Evolutionary conservation across 768 basidiomycete species (phyloP), one percentile per base, ranked within the genome.

Genomic region (Coprinopsis cinerea): DNA sequence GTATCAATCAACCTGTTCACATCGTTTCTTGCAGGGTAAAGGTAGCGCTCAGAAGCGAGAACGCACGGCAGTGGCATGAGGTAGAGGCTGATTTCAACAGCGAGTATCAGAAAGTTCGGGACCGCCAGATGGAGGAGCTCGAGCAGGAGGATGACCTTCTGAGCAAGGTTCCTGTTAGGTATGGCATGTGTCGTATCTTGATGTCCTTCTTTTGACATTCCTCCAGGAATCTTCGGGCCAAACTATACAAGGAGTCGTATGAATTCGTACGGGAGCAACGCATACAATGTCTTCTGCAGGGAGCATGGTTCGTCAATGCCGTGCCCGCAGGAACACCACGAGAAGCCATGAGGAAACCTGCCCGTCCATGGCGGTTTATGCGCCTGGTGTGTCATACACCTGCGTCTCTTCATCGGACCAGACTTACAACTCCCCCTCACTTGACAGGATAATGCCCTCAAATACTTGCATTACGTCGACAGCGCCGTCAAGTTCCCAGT

Each of bases 221-320:
- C 43, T 48, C n/a, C 58, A 93, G 91, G 48, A 92, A 88, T 62
- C 69, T 96, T 37, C 82, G 90, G 17, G 82, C 82, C 36, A 89
- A 90, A 56, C 72, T 96, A 18, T 88, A 88, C 72, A 90, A 83
- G 59, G 92, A 96, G 62, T 92, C 89, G 13, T 90, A 81, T 55
- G 89, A 92, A 60, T 94, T 93, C 59, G 88, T 96, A 18, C 76
- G 85, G 35, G 84, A 88, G 61, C 92, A 96, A 65, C 77, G 92
- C 47, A 85, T 93, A 59, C 85, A 89, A 55, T 94, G 92, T 60
- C 66, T 96, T 32, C 69, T 91, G 40, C 85, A 92, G 61, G 92
- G 92, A 26, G 87, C 90, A 18, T 96, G 92, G 92, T 94, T 96
- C 65, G 79, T 89, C 54, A 92, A 85, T 58, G 91, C 83, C 1